Evolutionary conservation across 2,329 filamentous ascomycete species (phyloP).

Genomic region (Sporothrix curviconia): DNA sequence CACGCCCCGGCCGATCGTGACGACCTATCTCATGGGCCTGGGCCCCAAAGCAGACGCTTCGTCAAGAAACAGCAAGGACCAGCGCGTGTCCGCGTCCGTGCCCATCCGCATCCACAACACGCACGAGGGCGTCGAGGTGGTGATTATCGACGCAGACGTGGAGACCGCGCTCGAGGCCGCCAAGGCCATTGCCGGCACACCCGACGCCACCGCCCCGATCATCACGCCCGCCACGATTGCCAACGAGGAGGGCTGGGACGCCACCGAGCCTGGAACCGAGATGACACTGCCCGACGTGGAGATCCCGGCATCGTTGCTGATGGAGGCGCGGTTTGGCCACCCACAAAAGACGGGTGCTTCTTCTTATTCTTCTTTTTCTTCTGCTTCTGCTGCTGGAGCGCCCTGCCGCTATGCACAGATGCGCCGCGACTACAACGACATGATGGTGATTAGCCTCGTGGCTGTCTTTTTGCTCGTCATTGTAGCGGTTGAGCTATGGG

Average conservation of each 20-base stretch:
- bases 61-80: neutral
- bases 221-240: slow-evolving; percentile 1
- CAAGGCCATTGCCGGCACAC: slow-evolving; percentile 1
- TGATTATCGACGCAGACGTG: slow-evolving; percentile 1
- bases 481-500: slow-evolving; percentile 26
- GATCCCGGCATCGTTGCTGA: slow-evolving; percentile 9
- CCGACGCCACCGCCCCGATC: neutral
- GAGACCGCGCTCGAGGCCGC: slow-evolving; percentile 1
- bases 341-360: neutral
- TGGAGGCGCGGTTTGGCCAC: slow-evolving; percentile 10
- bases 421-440: slow-evolving; percentile 24
- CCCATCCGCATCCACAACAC: neutral
- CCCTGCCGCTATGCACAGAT: slow-evolving; percentile 20
- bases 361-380: no score
- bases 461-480: slow-evolving; percentile 27
- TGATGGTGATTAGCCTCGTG: slow-evolving; percentile 27
- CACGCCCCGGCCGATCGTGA: slow-evolving; percentile 16
- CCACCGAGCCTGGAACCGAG: no score
- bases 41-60: neutral
- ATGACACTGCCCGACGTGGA: neutral
- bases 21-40: slow-evolving; percentile 20
- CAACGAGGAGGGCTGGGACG: no score
- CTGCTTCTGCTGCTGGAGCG: no score
- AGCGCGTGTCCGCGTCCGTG: no score
- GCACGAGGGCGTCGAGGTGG: slow-evolving; percentile 6